Conservation (phyloP, 1,284 basidiomycete genomes). For the Tilletia caries region DNA sequence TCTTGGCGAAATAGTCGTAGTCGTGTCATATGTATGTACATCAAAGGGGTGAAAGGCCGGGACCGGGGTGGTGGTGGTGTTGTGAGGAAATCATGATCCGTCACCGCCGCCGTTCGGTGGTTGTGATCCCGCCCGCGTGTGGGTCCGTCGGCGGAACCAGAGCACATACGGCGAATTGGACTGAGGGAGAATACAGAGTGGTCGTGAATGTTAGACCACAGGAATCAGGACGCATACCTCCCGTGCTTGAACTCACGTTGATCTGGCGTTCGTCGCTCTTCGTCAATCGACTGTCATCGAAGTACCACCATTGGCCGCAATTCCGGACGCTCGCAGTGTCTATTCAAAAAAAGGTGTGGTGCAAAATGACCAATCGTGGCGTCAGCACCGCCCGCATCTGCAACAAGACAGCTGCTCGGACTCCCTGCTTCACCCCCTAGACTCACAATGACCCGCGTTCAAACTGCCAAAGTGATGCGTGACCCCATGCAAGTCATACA, state of each 20-base stretch:
- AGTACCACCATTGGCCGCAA: slow-evolving; percentile 46
- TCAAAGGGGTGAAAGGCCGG: too few relatives aligned
- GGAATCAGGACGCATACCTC: too few relatives aligned
- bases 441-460: slow-evolving; percentile 48
- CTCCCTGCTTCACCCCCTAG: too few relatives aligned
- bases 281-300: slow-evolving; percentile 44
- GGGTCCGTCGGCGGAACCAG: slow-evolving; percentile 36
- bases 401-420: too few relatives aligned
- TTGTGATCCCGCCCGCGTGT: neutral
- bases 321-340: slow-evolving; percentile 48
- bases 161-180: slow-evolving; percentile 46
- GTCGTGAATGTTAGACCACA: too few relatives aligned
- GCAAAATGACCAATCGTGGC: neutral
- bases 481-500: slow-evolving; percentile 56
- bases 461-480: slow-evolving; percentile 54
- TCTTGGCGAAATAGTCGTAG: too few relatives aligned
- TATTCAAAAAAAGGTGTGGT: neutral
- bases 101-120: too few relatives aligned
- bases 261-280: slow-evolving; percentile 40
- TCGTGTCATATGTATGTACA: too few relatives aligned
- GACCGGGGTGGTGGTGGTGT: too few relatives aligned
- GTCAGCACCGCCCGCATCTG: neutral
- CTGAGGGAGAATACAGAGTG: neutral
- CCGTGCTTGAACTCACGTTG: slow-evolving; percentile 22
- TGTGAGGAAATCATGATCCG: too few relatives aligned